Evolutionary conservation across 208 protist species (phyloP).

Genomic region (Wallacemonas sp.): DNA sequence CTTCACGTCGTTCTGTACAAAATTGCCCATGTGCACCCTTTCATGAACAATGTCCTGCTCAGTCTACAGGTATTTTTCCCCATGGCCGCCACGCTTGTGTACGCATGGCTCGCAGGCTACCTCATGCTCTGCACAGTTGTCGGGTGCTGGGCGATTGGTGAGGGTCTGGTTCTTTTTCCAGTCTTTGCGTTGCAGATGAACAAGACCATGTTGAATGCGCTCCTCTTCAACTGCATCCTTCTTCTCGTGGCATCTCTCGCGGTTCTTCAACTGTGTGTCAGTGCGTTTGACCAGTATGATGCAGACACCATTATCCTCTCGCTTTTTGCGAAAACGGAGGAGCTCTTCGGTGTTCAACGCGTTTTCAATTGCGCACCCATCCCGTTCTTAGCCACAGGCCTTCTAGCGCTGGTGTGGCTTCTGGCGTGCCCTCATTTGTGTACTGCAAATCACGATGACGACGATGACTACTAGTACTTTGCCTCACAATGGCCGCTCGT

Average conservation of each 20-base stretch:
- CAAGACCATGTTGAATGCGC: constrained; percentile 93
- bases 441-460: background rate
- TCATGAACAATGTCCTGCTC: constrained; percentile 78
- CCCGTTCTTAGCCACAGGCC: constrained; percentile 37
- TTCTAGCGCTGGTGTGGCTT: constrained; percentile 34
- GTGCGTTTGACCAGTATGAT: constrained; percentile 84
- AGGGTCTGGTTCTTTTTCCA: constrained; percentile 56
- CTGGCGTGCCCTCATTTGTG: constrained; percentile 25
- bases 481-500: too few species aligned
- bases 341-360: constrained; percentile 48
- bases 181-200: constrained; percentile 79
- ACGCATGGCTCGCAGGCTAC: constrained; percentile 89
- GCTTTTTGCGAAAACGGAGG: constrained; percentile 51
- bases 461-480: constrained; percentile 14
- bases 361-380: constrained; percentile 60
- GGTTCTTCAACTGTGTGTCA: constrained; percentile 89
- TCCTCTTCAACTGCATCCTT: constrained; percentile 93
- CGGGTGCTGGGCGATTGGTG: constrained; percentile 87
- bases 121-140: constrained; percentile 85
- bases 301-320: constrained; percentile 43
- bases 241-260: constrained; percentile 87
- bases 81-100: constrained; percentile 84
- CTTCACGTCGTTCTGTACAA: constrained; percentile 89
- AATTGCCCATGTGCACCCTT: constrained; percentile 54
- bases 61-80: constrained; percentile 71